Conservation (phyloP, 1,284 basidiomycete genomes). For the Ceratobasidium sp. region DNA sequence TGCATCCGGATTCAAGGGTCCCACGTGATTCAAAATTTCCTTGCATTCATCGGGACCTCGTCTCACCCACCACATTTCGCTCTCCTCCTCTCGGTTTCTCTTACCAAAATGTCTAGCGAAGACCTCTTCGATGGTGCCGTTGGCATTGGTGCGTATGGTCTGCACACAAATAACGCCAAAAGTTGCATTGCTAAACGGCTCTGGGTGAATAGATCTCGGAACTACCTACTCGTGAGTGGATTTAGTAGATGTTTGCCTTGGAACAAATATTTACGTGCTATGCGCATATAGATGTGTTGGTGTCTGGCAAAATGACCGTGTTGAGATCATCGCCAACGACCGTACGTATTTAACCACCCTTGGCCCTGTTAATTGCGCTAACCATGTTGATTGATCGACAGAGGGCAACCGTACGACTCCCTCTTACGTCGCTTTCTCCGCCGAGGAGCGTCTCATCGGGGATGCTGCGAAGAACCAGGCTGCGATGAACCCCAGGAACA, state of each 20-base stretch:
- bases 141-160: slow-evolving; percentile 74
- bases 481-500: slow-evolving; percentile 96
- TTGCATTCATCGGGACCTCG: slow-evolving; percentile 44
- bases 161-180: slow-evolving; percentile 5
- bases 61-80: slow-evolving; percentile 50
- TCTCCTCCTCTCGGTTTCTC: slow-evolving; percentile 50
- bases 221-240: slow-evolving; percentile 86
- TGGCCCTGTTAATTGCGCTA: slow-evolving; percentile 45
- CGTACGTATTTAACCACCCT: slow-evolving; percentile 64
- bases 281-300: slow-evolving; percentile 78
- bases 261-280: slow-evolving; percentile 28
- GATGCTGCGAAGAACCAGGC: slow-evolving; percentile 99
- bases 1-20: slow-evolving; percentile 39
- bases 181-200: slow-evolving; percentile 40
- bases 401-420: slow-evolving; percentile 99
- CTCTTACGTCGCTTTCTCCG: slow-evolving; percentile 98
- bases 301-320: slow-evolving; percentile 98
- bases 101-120: slow-evolving; percentile 79
- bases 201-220: slow-evolving; percentile 56
- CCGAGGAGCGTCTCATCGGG: slow-evolving; percentile 97
- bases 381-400: slow-evolving; percentile 53
- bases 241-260: neutral
- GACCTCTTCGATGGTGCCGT: slow-evolving; percentile 96
- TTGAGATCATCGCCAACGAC: slow-evolving; percentile 98
- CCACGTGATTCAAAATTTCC: slow-evolving; percentile 43